Base-by-base conservation (phyloP, 257 asterid genomes). In the Buddleja alternifolia region DNA sequence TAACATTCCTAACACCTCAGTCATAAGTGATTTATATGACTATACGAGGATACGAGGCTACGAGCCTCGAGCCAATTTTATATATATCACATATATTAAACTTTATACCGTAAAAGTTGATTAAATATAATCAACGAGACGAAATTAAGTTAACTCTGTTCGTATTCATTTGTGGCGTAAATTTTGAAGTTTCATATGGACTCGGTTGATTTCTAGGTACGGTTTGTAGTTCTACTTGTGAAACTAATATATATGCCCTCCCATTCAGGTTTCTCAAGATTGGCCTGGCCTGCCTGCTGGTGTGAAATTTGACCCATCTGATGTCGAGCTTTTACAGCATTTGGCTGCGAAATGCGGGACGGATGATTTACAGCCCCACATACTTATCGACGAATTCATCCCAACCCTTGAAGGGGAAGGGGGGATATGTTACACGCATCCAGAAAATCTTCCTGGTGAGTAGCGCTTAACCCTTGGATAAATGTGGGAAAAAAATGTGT, bases 401-500 rank as follows among this genome's bases (percentile, higher is more conserved):
- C 94, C 92, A 0, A 91, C 99, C 9, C 80, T 94, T 50, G 94
- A 89, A 6, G 76, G 77, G 2, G 77, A 81, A 2, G 95, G 81
- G 14, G 99, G 99, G 50, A 89, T 94, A 65, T 89, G 93, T 63
- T 92, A 74, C 75, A 82, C 97, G 60, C 99, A 92, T 82, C 99
- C 99, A 15, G 98, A 92, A 80, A 84, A 92, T 75, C 99, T 94
- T 80, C 97, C 98, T 10, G 97, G 99, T 95, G 60, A 78, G 88
- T 36, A 8, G 54, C 32, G 6, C 25, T 20, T 32, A 11, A 45
- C 21, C 48, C 39, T 21, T 56, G 7, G 51, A 69, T 34, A 0
- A 23, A 23, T 47, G 8, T 20, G 53, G 24, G 0, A 10, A 34
- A 10, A 0, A 29, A 2, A 19, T n/a, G 7, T 25, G 41, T 12